Evolutionary conservation across 2,329 filamentous ascomycete species (phyloP).

Genomic region (Fusarium devonianum): DNA sequence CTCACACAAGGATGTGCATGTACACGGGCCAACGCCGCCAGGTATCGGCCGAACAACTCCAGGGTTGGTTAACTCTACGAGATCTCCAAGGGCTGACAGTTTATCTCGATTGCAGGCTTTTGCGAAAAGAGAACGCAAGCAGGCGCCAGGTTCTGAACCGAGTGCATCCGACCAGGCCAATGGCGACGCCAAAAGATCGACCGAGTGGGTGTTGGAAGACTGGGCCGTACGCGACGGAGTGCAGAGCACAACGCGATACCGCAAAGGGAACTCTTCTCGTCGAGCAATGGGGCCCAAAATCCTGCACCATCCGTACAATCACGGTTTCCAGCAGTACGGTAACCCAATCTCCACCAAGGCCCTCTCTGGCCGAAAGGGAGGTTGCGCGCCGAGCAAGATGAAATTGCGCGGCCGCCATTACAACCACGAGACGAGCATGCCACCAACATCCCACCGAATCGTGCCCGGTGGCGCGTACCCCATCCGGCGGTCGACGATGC

Average conservation of each 20-base stretch:
- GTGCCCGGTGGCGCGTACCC: constrained; percentile 17
- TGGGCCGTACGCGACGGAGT: constrained; percentile 76
- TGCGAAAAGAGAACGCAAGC: constrained; percentile 49
- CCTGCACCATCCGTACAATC: constrained; percentile 23
- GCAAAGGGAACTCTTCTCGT: constrained; percentile 50
- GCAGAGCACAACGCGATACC: constrained; percentile 84
- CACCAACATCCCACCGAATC: constrained; percentile 31
- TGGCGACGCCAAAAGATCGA: constrained; percentile 66
- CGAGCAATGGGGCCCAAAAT: constrained; percentile 27
- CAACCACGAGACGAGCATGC: constrained; percentile 31
- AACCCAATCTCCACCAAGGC: constrained; percentile 44
- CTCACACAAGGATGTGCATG: constrained; percentile 15
- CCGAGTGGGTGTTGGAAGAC: constrained; percentile 78
- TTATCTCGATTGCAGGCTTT: constrained; percentile 46
- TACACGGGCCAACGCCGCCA: constrained; percentile 19
- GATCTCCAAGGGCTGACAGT: constrained; percentile 23
- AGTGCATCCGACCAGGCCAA: too few species aligned
- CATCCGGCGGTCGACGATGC: constrained; percentile 30
- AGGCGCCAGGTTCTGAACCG: constrained; percentile 38
- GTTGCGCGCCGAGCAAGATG: constrained; percentile 43
- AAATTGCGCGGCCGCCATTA: constrained; percentile 36
- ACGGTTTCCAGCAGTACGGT: constrained; percentile 29
- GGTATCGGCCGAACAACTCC: constrained; percentile 3
- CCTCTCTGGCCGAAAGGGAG: constrained; percentile 46
- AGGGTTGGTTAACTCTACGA: not conserved